Evolutionary conservation across 2,329 filamentous ascomycete genomes (phyloP).

Genomic region (Alternaria consortialis): DNA sequence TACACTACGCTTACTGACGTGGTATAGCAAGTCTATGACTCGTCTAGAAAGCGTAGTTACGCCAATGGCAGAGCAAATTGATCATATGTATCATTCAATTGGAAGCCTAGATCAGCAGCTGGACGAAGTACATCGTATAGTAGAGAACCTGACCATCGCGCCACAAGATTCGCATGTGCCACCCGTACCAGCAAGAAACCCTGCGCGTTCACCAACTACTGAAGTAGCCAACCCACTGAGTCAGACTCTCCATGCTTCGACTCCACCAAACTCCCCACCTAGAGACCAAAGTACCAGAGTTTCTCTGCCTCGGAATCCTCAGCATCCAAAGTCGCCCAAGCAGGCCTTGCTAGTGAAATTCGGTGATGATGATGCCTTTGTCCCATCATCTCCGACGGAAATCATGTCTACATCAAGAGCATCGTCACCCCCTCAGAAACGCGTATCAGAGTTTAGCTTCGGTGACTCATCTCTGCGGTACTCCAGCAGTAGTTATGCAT

Average conservation of each 20-base stretch:
- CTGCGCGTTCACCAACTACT: conserved; percentile 28
- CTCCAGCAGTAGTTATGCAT: conserved; percentile 84
- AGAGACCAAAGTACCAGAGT: conserved; percentile 11
- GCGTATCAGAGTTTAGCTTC: conserved; percentile 40
- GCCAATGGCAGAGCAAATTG: conserved; percentile 46
- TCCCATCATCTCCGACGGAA: conserved; percentile 19
- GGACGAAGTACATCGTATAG: conserved; percentile 43
- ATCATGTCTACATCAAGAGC: conserved; percentile 11
- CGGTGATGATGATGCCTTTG: background rate
- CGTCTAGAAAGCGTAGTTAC: conserved; percentile 40
- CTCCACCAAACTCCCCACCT: conserved; percentile 4
- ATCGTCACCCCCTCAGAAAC: conserved; percentile 27
- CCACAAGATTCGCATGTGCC: conserved; percentile 16
- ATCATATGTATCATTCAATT: conserved; percentile 37
- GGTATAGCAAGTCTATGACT: conserved; percentile 46
- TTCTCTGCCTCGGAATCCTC: conserved; percentile 14
- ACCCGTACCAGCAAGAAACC: conserved; percentile 24
- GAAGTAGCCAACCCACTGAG: conserved; percentile 10
- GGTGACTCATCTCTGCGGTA: conserved; percentile 84
- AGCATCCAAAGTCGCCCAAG: conserved; percentile 6
- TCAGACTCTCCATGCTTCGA: background rate
- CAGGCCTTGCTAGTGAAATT: conserved; percentile 13
- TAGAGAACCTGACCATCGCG: conserved; percentile 36
- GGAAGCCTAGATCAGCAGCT: conserved; percentile 38
- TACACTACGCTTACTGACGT: conserved; percentile 19